A percentile compares a stretch with the other conserved stretches of the same genome.
Conservation (phyloP, 192 early-diverging fungal genomes). For the Rhizophlyctis rosea region DNA sequence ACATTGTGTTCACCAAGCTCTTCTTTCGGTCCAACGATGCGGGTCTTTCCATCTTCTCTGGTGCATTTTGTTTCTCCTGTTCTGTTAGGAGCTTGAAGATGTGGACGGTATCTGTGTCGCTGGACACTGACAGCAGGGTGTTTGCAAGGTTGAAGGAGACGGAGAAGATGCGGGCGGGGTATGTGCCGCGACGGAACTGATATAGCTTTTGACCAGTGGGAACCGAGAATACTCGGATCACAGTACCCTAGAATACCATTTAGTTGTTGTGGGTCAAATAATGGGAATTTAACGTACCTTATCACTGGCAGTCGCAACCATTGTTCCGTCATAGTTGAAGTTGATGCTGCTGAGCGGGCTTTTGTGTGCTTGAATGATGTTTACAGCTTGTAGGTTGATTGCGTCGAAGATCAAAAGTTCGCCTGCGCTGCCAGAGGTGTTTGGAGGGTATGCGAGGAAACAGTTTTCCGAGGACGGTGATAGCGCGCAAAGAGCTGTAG, state of each 20-base stretch:
- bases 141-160: slow-evolving; percentile 77
- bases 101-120: slow-evolving; percentile 94
- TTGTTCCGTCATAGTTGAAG: slow-evolving; percentile 87
- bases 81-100: slow-evolving; percentile 73
- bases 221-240: slow-evolving; percentile 91
- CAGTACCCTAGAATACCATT: slow-evolving; percentile 66
- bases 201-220: slow-evolving; percentile 79
- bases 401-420: slow-evolving; percentile 94
- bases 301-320: slow-evolving; percentile 93
- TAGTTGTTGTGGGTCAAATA: background rate
- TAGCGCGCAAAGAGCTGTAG: slow-evolving; percentile 78
- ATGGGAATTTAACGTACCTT: slow-evolving; percentile 68
- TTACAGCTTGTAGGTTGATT: slow-evolving; percentile 80
- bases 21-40: slow-evolving; percentile 6
- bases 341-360: slow-evolving; percentile 78
- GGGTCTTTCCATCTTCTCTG: background rate
- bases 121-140: slow-evolving; percentile 76
- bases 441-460: slow-evolving; percentile 89
- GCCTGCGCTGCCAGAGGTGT: slow-evolving; percentile 53
- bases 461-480: slow-evolving; percentile 93
- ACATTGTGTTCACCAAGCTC: slow-evolving; percentile 34
- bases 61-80: slow-evolving; percentile 5
- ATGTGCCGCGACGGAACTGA: slow-evolving; percentile 94
- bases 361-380: slow-evolving; percentile 96
- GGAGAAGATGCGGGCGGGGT: slow-evolving; percentile 87